Evolutionary conservation across 2,329 filamentous ascomycete species (phyloP).

Genomic region (Colletotrichum filicis): DNA sequence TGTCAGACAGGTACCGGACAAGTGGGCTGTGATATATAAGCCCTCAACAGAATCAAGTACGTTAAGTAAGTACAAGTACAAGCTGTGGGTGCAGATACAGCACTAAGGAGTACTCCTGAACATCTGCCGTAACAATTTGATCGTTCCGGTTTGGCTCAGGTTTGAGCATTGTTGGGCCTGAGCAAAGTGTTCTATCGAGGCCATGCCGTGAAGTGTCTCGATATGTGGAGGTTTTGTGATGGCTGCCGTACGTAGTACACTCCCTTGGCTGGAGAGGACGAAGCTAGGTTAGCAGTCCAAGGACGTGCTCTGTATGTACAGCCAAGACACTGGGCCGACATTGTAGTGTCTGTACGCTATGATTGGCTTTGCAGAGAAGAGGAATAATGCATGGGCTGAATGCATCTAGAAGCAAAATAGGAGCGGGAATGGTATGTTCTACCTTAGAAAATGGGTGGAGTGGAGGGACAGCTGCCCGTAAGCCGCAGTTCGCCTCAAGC

Average conservation of each 20-base stretch:
- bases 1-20: background rate
- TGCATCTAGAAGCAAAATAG: conserved; percentile 30
- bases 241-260: background rate
- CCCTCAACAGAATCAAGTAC: background rate
- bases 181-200: background rate
- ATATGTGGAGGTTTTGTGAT: background rate
- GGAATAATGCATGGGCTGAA: conserved; percentile 22
- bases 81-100: background rate
- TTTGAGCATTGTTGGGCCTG: conserved; percentile 5
- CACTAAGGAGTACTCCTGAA: background rate
- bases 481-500: background rate
- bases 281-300: background rate
- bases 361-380: background rate
- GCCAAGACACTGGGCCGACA: conserved; percentile 16
- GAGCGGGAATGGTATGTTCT: conserved; percentile 22
- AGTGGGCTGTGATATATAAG: background rate
- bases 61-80: background rate
- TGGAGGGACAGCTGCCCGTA: background rate
- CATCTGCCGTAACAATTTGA: background rate
- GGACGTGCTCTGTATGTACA: background rate
- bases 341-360: conserved; percentile 8
- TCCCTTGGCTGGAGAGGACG: background rate
- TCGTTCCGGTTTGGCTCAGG: conserved; percentile 12
- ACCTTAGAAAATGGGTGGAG: background rate
- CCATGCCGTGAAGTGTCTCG: background rate